Evolutionary conservation across 495 filamentous ascomycete genomes (phyloP).

Genomic region (Xylaria curta): DNA sequence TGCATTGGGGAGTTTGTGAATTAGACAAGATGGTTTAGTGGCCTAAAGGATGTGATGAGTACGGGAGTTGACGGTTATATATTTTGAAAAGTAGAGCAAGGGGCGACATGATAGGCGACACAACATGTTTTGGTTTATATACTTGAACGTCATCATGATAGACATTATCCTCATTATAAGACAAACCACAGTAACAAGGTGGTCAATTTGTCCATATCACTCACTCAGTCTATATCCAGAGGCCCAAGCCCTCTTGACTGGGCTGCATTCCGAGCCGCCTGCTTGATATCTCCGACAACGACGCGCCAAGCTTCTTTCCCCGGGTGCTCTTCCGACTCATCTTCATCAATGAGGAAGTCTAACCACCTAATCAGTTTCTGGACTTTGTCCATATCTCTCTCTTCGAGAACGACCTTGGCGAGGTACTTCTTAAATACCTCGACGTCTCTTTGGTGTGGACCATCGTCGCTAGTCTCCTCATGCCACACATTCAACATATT

Average conservation of each 20-base stretch:
- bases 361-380: slow-evolving; percentile 73
- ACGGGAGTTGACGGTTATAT: too few relatives aligned
- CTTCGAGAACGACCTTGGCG: slow-evolving; percentile 69
- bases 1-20: neutral
- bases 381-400: slow-evolving; percentile 78
- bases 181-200: neutral
- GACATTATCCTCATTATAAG: slow-evolving; percentile 8
- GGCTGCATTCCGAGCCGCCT: slow-evolving; percentile 66
- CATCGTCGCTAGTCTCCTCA: slow-evolving; percentile 66
- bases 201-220: slow-evolving; percentile 22
- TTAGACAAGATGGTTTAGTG: neutral
- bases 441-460: slow-evolving; percentile 80
- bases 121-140: neutral
- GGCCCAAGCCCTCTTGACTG: slow-evolving; percentile 66
- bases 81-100: neutral
- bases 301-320: slow-evolving; percentile 46
- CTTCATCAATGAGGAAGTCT: slow-evolving; percentile 69
- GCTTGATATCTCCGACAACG: slow-evolving; percentile 62
- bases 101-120: neutral
- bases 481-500: slow-evolving; percentile 69
- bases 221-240: slow-evolving; percentile 59
- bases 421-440: slow-evolving; percentile 72
- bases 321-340: slow-evolving; percentile 33
- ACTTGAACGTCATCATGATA: slow-evolving; percentile 17
- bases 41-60: neutral